Evolutionary conservation across 176 grass and related monocot species (phyloP).

Genomic region (Secale cereale): DNA sequence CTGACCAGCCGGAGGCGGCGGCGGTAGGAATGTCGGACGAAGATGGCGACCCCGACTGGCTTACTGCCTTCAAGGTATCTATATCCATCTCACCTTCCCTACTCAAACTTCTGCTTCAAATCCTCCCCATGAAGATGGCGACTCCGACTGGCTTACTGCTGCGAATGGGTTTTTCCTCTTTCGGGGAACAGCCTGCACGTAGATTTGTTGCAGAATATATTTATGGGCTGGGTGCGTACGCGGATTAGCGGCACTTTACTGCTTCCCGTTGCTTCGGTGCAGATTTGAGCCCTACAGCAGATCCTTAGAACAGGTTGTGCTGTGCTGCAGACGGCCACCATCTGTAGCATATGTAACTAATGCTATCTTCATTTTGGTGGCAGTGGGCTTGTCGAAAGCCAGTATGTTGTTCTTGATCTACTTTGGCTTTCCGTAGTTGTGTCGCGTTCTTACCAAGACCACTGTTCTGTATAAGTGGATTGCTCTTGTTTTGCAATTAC

Average conservation of each 20-base stretch:
- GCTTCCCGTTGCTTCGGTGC: not conserved
- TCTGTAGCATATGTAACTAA: not conserved
- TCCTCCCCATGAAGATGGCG: no score
- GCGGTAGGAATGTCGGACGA: conserved; percentile 30
- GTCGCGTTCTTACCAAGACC: not conserved
- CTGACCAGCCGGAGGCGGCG: not conserved
- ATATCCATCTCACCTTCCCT: not conserved
- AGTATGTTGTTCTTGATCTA: not conserved
- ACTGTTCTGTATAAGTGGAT: not conserved
- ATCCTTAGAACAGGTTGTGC: not conserved
- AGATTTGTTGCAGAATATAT: not conserved
- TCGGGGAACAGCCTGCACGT: not conserved
- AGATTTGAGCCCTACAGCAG: not conserved
- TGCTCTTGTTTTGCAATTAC: not conserved
- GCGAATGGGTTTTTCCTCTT: not conserved
- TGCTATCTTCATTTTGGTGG: not conserved
- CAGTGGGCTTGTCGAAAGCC: not conserved
- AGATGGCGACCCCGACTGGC: conserved; percentile 43
- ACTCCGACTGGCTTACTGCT: no score
- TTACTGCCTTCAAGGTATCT: conserved; percentile 39
- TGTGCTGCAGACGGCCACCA: not conserved
- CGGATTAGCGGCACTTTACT: not conserved
- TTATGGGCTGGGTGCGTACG: not conserved
- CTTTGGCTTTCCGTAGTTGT: not conserved
- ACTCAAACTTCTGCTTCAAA: not conserved